These are phyloP conservation scores for Leccinum uliginosum DNA, from an alignment of 768 basidiomycete genomes.

Conservation along the genomic window DNA sequence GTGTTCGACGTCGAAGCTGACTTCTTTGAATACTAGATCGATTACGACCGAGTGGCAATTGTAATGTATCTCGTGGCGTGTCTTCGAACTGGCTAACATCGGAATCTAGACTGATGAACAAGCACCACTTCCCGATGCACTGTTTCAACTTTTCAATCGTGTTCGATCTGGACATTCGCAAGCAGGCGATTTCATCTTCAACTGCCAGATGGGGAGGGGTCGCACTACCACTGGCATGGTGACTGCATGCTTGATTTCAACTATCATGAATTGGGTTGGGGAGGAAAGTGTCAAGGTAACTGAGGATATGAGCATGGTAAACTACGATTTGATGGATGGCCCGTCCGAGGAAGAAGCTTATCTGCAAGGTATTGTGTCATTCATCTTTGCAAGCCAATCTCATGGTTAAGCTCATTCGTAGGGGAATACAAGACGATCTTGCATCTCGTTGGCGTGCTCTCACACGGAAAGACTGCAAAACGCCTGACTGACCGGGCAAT, in stretches of 20 bases:
- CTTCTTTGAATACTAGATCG: constrained; percentile 45
- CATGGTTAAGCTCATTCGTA: constrained; percentile 27
- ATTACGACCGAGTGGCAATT: constrained; percentile 87
- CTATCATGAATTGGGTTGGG: constrained; percentile 56
- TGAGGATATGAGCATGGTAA: constrained; percentile 34
- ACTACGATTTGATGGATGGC: constrained; percentile 73
- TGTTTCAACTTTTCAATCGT: constrained; percentile 73
- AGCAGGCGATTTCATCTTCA: constrained; percentile 83
- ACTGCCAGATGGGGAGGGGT: constrained; percentile 94
- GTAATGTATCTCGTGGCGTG: constrained; percentile 39
- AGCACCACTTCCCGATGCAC: constrained; percentile 85
- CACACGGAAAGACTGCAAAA: constrained; percentile 91
- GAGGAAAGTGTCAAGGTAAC: constrained; percentile 37
- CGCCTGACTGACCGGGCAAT: constrained; percentile 82
- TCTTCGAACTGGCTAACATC: constrained; percentile 3
- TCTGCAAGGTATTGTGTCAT: constrained; percentile 57
- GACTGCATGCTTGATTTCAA: constrained; percentile 81
- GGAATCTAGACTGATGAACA: constrained; percentile 87
- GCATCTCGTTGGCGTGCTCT: constrained; percentile 87
- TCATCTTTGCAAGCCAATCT: not conserved
- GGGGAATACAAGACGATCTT: constrained; percentile 97
- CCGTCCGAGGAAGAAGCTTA: constrained; percentile 87
- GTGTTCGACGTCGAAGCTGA: constrained; percentile 4
- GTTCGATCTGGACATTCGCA: constrained; percentile 54
- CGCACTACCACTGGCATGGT: constrained; percentile 97